A percentile compares a stretch with the other conserved stretches of the same genome.
Conservation (phyloP, 768 basidiomycete species). For the Russula vinacea region DNA sequence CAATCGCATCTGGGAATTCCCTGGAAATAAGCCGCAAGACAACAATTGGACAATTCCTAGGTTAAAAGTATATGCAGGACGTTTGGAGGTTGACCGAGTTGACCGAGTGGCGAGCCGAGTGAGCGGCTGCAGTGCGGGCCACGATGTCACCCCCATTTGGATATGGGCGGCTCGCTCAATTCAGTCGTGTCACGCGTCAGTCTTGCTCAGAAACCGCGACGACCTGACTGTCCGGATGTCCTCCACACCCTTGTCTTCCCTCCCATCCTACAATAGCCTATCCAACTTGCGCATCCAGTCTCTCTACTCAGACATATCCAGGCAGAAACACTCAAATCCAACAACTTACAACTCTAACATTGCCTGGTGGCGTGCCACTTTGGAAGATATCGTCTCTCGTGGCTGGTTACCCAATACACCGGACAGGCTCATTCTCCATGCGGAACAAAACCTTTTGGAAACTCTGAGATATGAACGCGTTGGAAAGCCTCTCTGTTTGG, state of each 20-base stretch:
- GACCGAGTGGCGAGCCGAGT: no score
- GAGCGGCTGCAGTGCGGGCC: no score
- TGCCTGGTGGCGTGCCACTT: slow-evolving; percentile 80
- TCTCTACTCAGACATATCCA: slow-evolving; percentile 83
- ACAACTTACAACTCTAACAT: slow-evolving; percentile 76
- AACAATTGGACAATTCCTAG: neutral
- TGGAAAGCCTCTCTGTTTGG: slow-evolving; percentile 72
- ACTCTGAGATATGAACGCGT: slow-evolving; percentile 60
- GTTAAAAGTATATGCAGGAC: neutral
- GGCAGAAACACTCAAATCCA: slow-evolving; percentile 82
- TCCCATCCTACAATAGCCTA: slow-evolving; percentile 48
- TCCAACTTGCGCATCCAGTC: slow-evolving; percentile 62
- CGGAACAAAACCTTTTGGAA: slow-evolving; percentile 52
- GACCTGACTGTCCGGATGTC: neutral
- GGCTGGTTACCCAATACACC: slow-evolving; percentile 47
- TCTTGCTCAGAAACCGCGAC: neutral
- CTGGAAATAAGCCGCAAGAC: neutral
- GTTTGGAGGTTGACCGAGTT: neutral
- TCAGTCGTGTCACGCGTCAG: neutral
- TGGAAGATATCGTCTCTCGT: slow-evolving; percentile 56
- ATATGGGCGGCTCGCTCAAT: no score
- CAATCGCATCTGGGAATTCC: neutral
- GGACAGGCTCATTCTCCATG: slow-evolving; percentile 61
- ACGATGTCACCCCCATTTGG: neutral
- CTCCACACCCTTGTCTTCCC: slow-evolving; percentile 31